Conservation (phyloP, 371 early-diverging fungal species). For the Lichtheimia ramosa region DNA sequence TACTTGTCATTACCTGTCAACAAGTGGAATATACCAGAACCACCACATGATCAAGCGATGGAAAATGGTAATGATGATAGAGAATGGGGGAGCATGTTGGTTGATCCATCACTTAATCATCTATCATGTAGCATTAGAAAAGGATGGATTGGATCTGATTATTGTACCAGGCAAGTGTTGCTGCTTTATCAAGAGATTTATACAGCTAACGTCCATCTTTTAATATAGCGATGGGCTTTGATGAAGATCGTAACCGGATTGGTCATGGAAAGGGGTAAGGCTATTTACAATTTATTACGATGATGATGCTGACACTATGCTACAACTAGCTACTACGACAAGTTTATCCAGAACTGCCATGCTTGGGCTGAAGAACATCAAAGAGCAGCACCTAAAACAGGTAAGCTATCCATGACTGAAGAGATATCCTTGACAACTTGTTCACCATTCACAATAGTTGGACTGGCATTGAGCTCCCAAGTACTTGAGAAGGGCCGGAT, state of each 20-base stretch:
- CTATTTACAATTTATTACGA: not conserved
- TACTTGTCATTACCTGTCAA: slow-evolving; percentile 62
- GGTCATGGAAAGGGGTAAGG: slow-evolving; percentile 75
- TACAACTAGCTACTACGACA: slow-evolving; percentile 39
- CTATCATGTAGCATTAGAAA: slow-evolving; percentile 42
- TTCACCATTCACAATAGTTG: slow-evolving; percentile 32
- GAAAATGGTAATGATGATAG: slow-evolving; percentile 49
- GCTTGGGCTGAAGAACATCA: slow-evolving; percentile 30
- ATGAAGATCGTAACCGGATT: slow-evolving; percentile 57
- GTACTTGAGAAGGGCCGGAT: slow-evolving; percentile 43
- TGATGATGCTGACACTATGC: not conserved
- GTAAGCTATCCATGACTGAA: slow-evolving; percentile 10
- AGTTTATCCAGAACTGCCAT: slow-evolving; percentile 31
- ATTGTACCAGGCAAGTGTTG: slow-evolving; percentile 60
- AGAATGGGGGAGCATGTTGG: not conserved
- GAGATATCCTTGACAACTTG: not conserved
- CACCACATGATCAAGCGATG: slow-evolving; percentile 46
- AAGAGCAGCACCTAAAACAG: slow-evolving; percentile 26
- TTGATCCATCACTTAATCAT: not conserved
- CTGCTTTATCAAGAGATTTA: too few species aligned
- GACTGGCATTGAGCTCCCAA: slow-evolving; percentile 58
- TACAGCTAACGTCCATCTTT: too few species aligned
- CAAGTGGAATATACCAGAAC: slow-evolving; percentile 72
- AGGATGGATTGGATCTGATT: slow-evolving; percentile 60
- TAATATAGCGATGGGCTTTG: slow-evolving; percentile 61